Base-by-base conservation (phyloP, 2,329 filamentous ascomycete genomes). In the Cladosporium sp. region DNA sequence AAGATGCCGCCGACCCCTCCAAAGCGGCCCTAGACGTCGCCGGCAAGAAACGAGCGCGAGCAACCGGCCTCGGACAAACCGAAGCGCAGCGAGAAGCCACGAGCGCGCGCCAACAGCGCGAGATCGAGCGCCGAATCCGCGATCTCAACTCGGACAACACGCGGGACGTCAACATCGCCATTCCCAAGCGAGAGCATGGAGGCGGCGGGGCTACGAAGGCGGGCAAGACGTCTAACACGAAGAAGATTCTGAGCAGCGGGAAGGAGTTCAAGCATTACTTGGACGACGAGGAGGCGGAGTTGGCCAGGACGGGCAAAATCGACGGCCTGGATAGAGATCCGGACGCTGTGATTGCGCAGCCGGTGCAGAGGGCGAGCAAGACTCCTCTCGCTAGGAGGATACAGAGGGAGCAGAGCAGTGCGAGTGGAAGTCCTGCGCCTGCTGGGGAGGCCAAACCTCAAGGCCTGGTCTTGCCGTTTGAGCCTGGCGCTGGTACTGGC, bases 251-350 rank as follows among this genome's bases (percentile, higher is more conserved):
- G 65, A 87, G 89, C 70, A 92, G 89, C 29, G 90, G 92, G 74
- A 92, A 94, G 80, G 92, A 90, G 3, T 94, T 94, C 77, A 87
- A 88, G 68, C 93, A 95, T 79, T 89, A 94, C 76, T 84, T 94
- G 56, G 90, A 91, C 71, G 91, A 95, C 76, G 92, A 90, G 76
- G 84, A 91, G 71, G 91, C 91, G 10, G 80, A 87, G 71, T 71
- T 78, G 66, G 71, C 81, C 21, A 62, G 73, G 56, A 77, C 74
- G 29, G 74, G 74, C 6, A 68, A 72, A 59, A 67, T 74, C 61
- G 71, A 74, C 59, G 71, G 69, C 14, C 8, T 65, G 35, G 74
- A 75, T 4, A 60, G 64, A 5, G 73, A 74, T 28, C 66, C 67
- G 5, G 56, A 67, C 16, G 62, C 68, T 6, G 65, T 63, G 16